These are phyloP conservation scores for Tetrapisispora arboricola DNA, from an alignment of 805 yeast genomes.

Conservation along the genomic window DNA sequence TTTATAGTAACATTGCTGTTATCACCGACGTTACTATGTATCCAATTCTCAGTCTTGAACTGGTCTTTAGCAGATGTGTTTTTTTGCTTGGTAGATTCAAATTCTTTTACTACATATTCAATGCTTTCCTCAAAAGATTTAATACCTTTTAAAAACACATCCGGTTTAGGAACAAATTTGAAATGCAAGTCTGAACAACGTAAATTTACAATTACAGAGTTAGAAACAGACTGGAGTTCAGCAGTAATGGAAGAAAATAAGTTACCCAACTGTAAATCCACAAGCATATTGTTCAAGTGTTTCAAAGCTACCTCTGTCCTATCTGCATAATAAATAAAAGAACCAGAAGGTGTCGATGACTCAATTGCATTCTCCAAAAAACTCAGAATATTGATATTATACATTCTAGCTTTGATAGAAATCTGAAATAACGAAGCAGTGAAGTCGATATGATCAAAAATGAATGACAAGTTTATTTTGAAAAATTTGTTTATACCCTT, in stretches of 20 bases:
- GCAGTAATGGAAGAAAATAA: constrained; percentile 13
- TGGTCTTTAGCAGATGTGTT: background rate
- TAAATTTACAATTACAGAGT: constrained; percentile 10
- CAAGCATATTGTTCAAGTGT: constrained; percentile 10
- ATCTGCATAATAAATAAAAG: constrained; percentile 15
- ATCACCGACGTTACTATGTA: background rate
- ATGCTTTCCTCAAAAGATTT: background rate
- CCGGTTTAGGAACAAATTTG: constrained; percentile 16
- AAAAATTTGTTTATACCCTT: constrained; percentile 2
- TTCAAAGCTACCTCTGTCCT: constrained; percentile 15
- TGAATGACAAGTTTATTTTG: constrained; percentile 11
- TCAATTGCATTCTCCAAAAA: constrained; percentile 16
- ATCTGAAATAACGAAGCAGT: constrained; percentile 12
- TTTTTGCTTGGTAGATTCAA: background rate
- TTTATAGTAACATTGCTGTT: background rate
- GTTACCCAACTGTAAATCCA: constrained; percentile 15
- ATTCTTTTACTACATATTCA: background rate
- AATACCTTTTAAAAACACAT: constrained; percentile 4
- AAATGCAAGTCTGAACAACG: constrained; percentile 17
- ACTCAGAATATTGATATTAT: constrained; percentile 13
- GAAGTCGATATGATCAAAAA: constrained; percentile 17
- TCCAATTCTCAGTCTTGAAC: background rate
- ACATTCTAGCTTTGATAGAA: constrained; percentile 8
- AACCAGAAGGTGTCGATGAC: constrained; percentile 15
- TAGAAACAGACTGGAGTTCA: constrained; percentile 10